These are phyloP conservation scores for Oxyria digyna DNA, from an alignment of 148 eudicot species.

Conservation along the genomic window DNA sequence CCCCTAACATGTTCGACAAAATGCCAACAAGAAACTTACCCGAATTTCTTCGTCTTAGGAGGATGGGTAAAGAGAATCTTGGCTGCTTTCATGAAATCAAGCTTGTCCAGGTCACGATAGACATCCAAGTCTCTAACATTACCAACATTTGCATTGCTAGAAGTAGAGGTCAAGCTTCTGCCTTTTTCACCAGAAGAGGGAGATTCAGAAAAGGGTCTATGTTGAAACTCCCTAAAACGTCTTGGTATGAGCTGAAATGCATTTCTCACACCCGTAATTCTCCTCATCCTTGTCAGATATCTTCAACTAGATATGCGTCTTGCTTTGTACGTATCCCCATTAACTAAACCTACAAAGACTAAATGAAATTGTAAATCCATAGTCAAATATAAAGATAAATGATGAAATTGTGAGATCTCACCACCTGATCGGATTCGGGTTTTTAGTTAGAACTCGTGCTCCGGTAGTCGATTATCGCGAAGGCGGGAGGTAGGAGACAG, in stretches of 20 bases:
- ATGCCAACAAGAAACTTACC: slow-evolving; percentile 45
- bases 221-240: not conserved
- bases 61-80: slow-evolving; percentile 55
- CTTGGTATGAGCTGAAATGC: not conserved
- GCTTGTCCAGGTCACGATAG: slow-evolving; percentile 53
- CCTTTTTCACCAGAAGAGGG: slow-evolving; percentile 1
- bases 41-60: slow-evolving; percentile 51
- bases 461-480: not conserved
- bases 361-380: not conserved
- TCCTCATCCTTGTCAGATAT: not conserved
- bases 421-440: not conserved
- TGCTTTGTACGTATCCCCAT: not conserved
- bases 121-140: slow-evolving; percentile 28
- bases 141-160: not conserved
- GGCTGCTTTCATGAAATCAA: slow-evolving; percentile 74
- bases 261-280: not conserved
- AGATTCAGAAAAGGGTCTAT: not conserved
- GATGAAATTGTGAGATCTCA: too few species aligned
- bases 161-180: not conserved
- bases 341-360: not conserved
- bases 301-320: not conserved
- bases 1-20: slow-evolving; percentile 24
- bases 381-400: too few species aligned
- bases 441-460: not conserved
- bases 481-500: not conserved